Conservation (phyloP, 2,329 filamentous ascomycete species). For the Colletotrichum lentis region DNA sequence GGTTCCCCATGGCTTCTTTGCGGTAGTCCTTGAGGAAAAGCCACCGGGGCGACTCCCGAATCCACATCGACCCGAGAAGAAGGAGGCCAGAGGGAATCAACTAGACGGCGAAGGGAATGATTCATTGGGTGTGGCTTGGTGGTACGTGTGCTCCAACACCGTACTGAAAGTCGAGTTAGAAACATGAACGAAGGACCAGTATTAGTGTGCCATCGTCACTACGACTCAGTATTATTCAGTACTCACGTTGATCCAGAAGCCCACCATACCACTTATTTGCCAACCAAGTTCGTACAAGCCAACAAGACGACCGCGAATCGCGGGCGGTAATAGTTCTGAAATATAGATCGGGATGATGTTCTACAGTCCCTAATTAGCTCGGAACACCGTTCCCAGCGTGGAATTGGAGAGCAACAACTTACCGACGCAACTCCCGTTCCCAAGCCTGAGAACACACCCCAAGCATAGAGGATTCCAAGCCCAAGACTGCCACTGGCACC, state of each 20-base stretch:
- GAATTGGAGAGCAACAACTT: not conserved
- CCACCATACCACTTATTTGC: slow-evolving; percentile 61
- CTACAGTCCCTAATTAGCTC: slow-evolving; percentile 44
- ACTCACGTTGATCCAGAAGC: slow-evolving; percentile 58
- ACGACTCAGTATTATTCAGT: slow-evolving; percentile 20
- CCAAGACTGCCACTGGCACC: slow-evolving; percentile 65
- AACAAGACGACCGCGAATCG: slow-evolving; percentile 63
- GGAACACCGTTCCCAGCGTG: not conserved
- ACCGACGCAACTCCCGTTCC: slow-evolving; percentile 47
- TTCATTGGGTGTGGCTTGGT: slow-evolving; percentile 49
- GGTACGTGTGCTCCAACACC: slow-evolving; percentile 37
- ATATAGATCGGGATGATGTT: slow-evolving; percentile 60
- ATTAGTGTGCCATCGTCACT: slow-evolving; percentile 38
- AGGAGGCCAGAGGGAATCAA: slow-evolving; percentile 63
- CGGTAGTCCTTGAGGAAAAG: slow-evolving; percentile 63
- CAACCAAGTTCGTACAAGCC: slow-evolving; percentile 63
- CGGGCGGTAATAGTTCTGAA: slow-evolving; percentile 57
- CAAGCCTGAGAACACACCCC: slow-evolving; percentile 60
- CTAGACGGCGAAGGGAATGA: slow-evolving; percentile 62
- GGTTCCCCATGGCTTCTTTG: slow-evolving; percentile 58
- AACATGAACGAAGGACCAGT: slow-evolving; percentile 41
- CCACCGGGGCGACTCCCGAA: slow-evolving; percentile 67
- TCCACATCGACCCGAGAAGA: slow-evolving; percentile 56
- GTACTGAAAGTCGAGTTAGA: slow-evolving; percentile 42
- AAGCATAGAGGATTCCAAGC: slow-evolving; percentile 54